Percentiles rank a stretch among this genome's conserved stretches.
These are phyloP conservation scores for Leishmania turanica DNA, from an alignment of 208 protist species.

Conservation along the genomic window DNA sequence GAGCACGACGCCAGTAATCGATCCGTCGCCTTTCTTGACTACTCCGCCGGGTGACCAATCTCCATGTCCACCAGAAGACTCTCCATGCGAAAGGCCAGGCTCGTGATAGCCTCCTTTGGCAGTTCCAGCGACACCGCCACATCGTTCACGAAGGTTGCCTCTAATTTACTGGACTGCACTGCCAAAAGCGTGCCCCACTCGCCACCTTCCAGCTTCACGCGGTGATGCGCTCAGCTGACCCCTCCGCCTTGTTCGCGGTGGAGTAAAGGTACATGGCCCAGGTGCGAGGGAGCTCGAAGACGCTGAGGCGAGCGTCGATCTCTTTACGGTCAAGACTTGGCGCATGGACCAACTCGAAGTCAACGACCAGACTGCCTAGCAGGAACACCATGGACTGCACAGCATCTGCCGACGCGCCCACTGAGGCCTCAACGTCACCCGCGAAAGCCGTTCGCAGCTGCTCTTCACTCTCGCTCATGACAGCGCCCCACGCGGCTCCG, in stretches of 20 bases:
- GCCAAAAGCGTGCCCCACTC: constrained; percentile 13
- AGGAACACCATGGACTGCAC: constrained; percentile 27
- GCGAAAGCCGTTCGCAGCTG: constrained; percentile 36
- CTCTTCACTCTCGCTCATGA: constrained; percentile 16
- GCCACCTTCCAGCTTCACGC: constrained; percentile 27
- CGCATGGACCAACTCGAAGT: constrained; percentile 30
- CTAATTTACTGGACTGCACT: background rate
- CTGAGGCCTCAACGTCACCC: constrained; percentile 26
- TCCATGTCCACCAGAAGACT: constrained; percentile 36
- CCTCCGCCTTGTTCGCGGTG: background rate
- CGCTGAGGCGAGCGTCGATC: constrained; percentile 21
- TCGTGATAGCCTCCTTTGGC: background rate
- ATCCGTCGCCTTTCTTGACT: constrained; percentile 13
- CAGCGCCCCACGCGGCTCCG: constrained; percentile 36
- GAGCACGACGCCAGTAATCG: constrained; percentile 6
- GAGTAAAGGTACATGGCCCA: constrained; percentile 41
- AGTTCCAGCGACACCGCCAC: constrained; percentile 7
- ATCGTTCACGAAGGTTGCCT: constrained; percentile 24
- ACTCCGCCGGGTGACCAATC: constrained; percentile 15
- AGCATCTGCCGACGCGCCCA: constrained; percentile 17
- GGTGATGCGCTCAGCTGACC: constrained; percentile 14
- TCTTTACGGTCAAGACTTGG: constrained; percentile 11
- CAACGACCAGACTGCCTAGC: constrained; percentile 28
- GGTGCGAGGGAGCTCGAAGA: constrained; percentile 34
- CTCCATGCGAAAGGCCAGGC: constrained; percentile 27